Evolutionary conservation across 148 eudicot species (phyloP), one percentile per base, ranked within the genome.

Genomic region (Rhododendron simsii): DNA sequence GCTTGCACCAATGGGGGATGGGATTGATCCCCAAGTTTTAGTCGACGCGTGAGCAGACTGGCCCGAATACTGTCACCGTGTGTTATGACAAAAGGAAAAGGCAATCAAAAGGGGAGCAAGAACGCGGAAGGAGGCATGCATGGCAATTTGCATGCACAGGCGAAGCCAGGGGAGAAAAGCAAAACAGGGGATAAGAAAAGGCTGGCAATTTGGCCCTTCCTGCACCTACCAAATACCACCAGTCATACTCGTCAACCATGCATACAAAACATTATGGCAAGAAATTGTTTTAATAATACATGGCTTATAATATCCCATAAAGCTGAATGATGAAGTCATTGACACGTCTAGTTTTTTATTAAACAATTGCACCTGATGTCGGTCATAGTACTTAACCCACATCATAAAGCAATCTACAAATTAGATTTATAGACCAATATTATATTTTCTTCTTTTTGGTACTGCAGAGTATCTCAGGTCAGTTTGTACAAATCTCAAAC

Each of bases 181-280:
- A 69, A 69, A 73, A 18, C 39, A 28, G 30, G 65, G 78, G 44
- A 26, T 9, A 55, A 35, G 84, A 61, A 30, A 28, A 81, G 51
- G 84, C 84, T 82, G 84, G 53, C 75, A 82, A 41, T 63, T 39
- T 82, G 84, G 63, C 51, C 84, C 51, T 18, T 41, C 53, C 35
- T 15, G 39, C 2, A 41, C 84, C 84, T 39, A 41, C 76, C 41
- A 33, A 71, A 30, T 71, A 1, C 39, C 20, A 13, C 41, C 0
- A 23, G 33, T 61, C 84, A 59, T 39, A 39, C 21, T 18, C 44
- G 53, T 82, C 71, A 55, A 51, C 83, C 83, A 57, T 35, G 45
- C 65, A 51, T 7, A 21, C 2, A 11, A 57, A 57, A 11, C 2
- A 20, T 80, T 28, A 51, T 51, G 7, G 37, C 13, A 28, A 26